Conservation (phyloP, 495 filamentous ascomycete species). For the Penicillium bialowiezense region DNA sequence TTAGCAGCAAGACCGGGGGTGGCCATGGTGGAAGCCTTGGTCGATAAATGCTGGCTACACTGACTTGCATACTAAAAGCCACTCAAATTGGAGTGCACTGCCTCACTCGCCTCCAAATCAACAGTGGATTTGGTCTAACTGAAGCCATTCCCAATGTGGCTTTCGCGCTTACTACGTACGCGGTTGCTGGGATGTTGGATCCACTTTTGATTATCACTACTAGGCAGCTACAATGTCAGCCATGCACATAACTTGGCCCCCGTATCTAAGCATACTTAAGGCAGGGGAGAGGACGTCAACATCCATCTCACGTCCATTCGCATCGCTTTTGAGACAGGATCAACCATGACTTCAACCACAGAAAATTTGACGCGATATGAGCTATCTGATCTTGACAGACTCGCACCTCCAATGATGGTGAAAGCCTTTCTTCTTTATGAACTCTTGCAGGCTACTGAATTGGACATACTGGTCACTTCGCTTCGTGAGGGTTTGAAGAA, state of each 20-base stretch:
- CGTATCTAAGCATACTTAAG: no score
- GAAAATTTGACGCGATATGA: conserved; percentile 9
- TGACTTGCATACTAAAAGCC: background rate
- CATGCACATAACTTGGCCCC: no score
- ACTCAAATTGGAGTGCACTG: background rate
- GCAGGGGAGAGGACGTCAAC: no score
- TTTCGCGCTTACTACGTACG: no score
- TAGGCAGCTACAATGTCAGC: no score
- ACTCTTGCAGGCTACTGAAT: conserved; percentile 4
- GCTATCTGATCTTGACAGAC: conserved; percentile 23
- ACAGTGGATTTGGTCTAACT: background rate
- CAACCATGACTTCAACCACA: background rate
- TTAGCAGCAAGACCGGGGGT: conserved; percentile 26
- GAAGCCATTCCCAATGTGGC: background rate
- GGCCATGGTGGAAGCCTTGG: conserved; percentile 19
- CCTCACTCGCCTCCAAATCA: background rate
- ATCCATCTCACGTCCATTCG: no score
- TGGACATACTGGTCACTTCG: conserved; percentile 11
- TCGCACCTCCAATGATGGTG: conserved; percentile 15
- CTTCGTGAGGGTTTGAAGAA: conserved; percentile 19
- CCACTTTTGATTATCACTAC: no score
- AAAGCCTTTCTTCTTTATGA: conserved; percentile 22
- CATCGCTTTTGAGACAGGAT: background rate
- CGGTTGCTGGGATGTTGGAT: no score
- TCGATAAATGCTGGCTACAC: background rate